A percentile compares a stretch with the other conserved stretches of the same genome.
Evolutionary conservation across 2,329 filamentous ascomycete genomes (phyloP).

Genomic region (Aspergillus aculeatus): DNA sequence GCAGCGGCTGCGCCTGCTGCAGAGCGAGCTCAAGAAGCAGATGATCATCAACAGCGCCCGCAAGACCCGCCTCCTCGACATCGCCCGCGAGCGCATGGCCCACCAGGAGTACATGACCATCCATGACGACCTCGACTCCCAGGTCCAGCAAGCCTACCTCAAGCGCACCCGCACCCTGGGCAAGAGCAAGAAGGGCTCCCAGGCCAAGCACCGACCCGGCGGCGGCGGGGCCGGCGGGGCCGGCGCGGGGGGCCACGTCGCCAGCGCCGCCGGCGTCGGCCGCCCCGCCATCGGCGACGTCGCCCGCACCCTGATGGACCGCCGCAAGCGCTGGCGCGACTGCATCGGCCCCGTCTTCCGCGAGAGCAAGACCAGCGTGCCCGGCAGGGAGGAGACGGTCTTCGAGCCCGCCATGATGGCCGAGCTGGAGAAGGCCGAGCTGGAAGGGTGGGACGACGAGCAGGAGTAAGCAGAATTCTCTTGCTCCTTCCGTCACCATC

Average conservation of each 20-base stretch:
- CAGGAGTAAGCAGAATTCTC: constrained; percentile 54
- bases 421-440: constrained; percentile 69
- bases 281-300: constrained; percentile 78
- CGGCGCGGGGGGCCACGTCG: constrained; percentile 65
- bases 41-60: constrained; percentile 86
- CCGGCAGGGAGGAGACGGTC: constrained; percentile 66
- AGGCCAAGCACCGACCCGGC: constrained; percentile 57
- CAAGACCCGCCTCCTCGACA: constrained; percentile 79
- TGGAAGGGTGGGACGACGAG: constrained; percentile 79
- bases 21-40: constrained; percentile 76
- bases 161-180: constrained; percentile 93
- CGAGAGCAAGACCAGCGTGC: constrained; percentile 74
- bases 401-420: constrained; percentile 74
- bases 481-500: background rate
- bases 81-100: constrained; percentile 89
- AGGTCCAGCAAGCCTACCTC: constrained; percentile 91
- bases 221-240: constrained; percentile 72
- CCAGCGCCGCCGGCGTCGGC: constrained; percentile 40
- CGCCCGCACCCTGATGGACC: constrained; percentile 88
- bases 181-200: constrained; percentile 85
- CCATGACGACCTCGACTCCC: constrained; percentile 89
- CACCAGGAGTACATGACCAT: constrained; percentile 97
- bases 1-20: constrained; percentile 80
- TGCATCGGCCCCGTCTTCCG: constrained; percentile 89
- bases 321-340: constrained; percentile 83